A percentile compares a stretch with the other conserved stretches of the same genome.
These are phyloP conservation scores for Paraphaeosphaeria sporulosa DNA, from an alignment of 2,329 filamentous ascomycete species.

Conservation along the genomic window DNA sequence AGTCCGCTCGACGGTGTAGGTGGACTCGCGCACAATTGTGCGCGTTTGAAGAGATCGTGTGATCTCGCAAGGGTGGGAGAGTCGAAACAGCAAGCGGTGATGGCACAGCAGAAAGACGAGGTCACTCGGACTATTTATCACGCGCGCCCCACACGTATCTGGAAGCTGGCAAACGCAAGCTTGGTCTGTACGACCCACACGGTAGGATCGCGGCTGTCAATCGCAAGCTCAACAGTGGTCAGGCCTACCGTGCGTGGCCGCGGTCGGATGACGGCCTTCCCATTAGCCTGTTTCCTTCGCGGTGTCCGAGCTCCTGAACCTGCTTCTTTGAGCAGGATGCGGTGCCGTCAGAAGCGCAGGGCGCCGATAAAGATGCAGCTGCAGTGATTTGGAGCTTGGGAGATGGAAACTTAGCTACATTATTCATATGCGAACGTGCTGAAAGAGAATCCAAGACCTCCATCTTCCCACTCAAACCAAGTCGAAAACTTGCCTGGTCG, in stretches of 20 bases:
- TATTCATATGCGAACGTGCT: not conserved
- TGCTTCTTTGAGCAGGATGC: slow-evolving; percentile 5
- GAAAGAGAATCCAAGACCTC: not conserved
- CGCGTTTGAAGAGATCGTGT: not conserved
- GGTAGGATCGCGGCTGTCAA: slow-evolving; percentile 1
- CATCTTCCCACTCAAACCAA: not conserved
- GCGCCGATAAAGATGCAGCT: not conserved
- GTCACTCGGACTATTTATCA: slow-evolving; percentile 10
- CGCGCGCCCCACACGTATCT: slow-evolving; percentile 5
- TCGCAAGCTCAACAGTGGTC: not conserved
- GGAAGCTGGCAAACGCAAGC: slow-evolving; percentile 8
- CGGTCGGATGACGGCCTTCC: not conserved
- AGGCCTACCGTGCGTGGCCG: slow-evolving; percentile 3
- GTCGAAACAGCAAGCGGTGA: not conserved
- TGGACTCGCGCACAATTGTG: not conserved
- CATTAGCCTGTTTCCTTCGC: not conserved
- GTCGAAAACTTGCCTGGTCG: not conserved
- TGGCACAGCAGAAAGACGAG: not conserved
- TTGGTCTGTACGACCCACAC: slow-evolving; percentile 4
- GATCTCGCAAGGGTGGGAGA: not conserved
- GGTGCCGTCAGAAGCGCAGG: not conserved
- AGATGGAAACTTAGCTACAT: not conserved
- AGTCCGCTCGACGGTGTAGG: not conserved
- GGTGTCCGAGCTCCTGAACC: slow-evolving; percentile 8
- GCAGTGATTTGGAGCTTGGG: not conserved